Conservation (phyloP, 768 basidiomycete species). For the Hygrophoropsis aurantiaca region DNA sequence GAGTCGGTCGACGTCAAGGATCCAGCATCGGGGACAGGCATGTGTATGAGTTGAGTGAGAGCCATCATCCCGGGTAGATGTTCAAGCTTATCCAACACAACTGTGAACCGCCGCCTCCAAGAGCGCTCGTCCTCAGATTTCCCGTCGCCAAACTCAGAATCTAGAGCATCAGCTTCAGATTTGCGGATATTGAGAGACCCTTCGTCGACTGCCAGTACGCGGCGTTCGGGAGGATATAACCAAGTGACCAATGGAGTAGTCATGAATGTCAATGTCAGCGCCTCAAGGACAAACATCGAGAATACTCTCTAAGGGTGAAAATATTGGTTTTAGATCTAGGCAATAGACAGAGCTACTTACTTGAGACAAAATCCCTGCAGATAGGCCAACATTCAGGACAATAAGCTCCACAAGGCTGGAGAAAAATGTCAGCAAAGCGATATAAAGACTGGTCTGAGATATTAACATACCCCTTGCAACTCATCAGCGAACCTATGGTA, state of each 20-base stretch:
- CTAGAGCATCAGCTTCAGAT: constrained; percentile 27
- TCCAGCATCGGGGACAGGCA: constrained; percentile 17
- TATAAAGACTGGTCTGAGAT: background rate
- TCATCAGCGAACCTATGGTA: constrained; percentile 91
- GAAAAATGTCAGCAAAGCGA: constrained; percentile 4
- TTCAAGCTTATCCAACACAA: constrained; percentile 89
- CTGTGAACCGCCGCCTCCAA: constrained; percentile 66
- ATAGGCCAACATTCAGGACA: constrained; percentile 91
- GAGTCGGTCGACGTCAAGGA: constrained; percentile 13
- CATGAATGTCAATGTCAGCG: constrained; percentile 79
- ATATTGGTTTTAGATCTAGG: background rate
- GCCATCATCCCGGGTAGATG: constrained; percentile 90
- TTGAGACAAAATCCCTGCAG: constrained; percentile 71
- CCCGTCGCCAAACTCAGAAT: constrained; percentile 2
- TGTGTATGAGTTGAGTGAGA: constrained; percentile 77
- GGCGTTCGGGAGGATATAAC: constrained; percentile 66
- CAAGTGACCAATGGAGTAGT: constrained; percentile 73
- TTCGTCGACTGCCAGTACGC: constrained; percentile 48
- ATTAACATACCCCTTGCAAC: constrained; percentile 76
- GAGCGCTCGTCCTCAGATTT: constrained; percentile 17
- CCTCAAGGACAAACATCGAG: constrained; percentile 93
- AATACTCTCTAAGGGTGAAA: constrained; percentile 61
- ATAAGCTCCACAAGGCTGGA: constrained; percentile 85
- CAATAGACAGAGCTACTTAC: constrained; percentile 23
- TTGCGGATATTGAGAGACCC: constrained; percentile 21